Percentiles rank a stretch among this genome's conserved stretches.
Conservation (phyloP, 2,329 filamentous ascomycete genomes). For the Keithomyces neogunnii region DNA sequence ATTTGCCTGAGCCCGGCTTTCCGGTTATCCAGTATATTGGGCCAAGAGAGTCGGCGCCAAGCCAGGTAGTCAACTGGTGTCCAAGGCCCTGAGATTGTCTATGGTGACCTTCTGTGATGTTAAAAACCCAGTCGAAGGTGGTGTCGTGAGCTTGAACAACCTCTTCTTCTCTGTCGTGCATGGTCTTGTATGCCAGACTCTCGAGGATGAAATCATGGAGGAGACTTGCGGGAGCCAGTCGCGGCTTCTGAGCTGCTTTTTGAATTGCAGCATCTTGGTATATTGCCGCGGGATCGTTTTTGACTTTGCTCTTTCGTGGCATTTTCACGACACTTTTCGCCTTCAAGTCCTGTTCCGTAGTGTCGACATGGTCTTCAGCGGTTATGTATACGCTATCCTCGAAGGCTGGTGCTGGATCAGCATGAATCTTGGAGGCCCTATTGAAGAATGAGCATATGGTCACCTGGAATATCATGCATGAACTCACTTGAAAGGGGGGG, state of each 20-base stretch:
- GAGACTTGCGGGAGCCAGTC: conserved; percentile 12
- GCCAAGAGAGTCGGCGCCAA: conserved; percentile 12
- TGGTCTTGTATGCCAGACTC: conserved; percentile 21
- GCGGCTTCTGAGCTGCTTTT: neutral
- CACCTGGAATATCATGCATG: neutral
- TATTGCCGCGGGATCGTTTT: neutral
- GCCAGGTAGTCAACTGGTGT: conserved; percentile 18
- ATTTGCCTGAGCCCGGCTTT: conserved; percentile 38
- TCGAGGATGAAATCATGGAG: conserved; percentile 24
- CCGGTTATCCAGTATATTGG: conserved; percentile 29
- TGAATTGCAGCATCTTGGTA: too few species aligned
- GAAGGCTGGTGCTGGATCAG: too few species aligned
- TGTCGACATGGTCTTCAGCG: neutral
- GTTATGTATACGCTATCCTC: too few species aligned
- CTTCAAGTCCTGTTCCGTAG: too few species aligned
- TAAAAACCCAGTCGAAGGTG: conserved; percentile 30
- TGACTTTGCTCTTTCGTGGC: neutral
- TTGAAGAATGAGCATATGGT: neutral
- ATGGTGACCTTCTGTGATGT: conserved; percentile 1
- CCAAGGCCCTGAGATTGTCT: conserved; percentile 2
- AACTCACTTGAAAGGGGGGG: neutral
- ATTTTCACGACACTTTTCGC: neutral
- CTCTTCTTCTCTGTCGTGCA: conserved; percentile 22
- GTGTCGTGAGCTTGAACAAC: conserved; percentile 19
- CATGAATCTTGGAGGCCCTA: too few species aligned